Conservation (phyloP, 2,329 filamentous ascomycete genomes). For the Aspergillus eucalypticola region DNA sequence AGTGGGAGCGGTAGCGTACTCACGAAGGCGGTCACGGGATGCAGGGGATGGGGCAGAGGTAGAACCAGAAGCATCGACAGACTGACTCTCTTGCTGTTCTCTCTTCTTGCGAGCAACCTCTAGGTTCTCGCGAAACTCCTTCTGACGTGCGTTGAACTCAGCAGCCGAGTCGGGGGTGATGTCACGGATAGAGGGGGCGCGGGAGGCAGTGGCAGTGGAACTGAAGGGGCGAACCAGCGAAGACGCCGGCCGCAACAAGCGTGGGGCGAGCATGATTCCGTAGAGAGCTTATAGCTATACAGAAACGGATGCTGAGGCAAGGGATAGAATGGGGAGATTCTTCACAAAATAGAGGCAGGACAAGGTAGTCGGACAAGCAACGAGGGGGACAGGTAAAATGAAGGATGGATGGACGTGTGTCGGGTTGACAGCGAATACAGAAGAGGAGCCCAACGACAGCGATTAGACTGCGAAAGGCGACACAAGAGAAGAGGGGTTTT, state of each 20-base stretch:
- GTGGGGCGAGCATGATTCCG: conserved; percentile 45
- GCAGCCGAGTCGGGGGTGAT: conserved; percentile 72
- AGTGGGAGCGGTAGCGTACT: conserved; percentile 44
- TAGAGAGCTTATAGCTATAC: neutral
- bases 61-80: conserved; percentile 50
- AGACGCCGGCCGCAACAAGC: conserved; percentile 51
- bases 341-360: neutral
- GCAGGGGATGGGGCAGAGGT: conserved; percentile 39
- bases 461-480: conserved; percentile 12
- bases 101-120: conserved; percentile 73
- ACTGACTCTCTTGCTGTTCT: conserved; percentile 82
- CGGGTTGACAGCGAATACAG: neutral
- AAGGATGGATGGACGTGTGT: neutral
- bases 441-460: neutral
- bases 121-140: conserved; percentile 80
- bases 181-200: conserved; percentile 79
- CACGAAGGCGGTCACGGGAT: conserved; percentile 37
- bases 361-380: neutral
- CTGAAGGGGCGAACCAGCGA: conserved; percentile 60
- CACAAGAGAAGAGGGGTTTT: conserved; percentile 12
- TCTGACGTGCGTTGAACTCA: conserved; percentile 79
- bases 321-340: neutral
- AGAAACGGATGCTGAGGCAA: neutral
- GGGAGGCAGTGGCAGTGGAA: conserved; percentile 53
- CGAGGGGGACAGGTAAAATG: neutral